Percentiles rank a stretch among this genome's conserved stretches.
phyloP scores from a whole-genome alignment of 1,139 yeast genomes.

The Nakaseomyces bracarensis region DNA sequence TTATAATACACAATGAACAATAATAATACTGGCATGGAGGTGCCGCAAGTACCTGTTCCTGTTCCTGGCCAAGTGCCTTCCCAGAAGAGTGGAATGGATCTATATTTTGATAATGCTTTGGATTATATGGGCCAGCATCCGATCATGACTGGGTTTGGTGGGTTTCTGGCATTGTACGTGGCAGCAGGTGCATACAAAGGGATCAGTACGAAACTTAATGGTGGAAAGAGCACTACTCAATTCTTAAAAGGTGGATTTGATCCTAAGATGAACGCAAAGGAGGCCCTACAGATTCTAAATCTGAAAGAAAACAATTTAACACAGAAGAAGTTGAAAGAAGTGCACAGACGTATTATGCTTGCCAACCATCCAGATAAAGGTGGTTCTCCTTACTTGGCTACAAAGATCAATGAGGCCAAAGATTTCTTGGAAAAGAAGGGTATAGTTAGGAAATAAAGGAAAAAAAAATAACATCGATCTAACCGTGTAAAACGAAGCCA shows the following conservation, averaged over 20 bases:
- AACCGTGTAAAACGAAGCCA: background rate
- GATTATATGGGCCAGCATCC: slow-evolving; percentile 73
- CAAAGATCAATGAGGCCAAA: slow-evolving; percentile 95
- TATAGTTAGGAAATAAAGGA: slow-evolving; percentile 17
- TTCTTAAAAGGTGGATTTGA: slow-evolving; percentile 79
- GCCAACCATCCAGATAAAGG: slow-evolving; percentile 98
- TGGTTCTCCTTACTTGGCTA: slow-evolving; percentile 90
- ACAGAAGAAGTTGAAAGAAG: slow-evolving; percentile 76
- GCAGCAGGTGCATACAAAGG: slow-evolving; percentile 64
- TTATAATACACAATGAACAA: slow-evolving; percentile 3
- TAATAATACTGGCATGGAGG: slow-evolving; percentile 32
- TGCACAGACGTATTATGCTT: slow-evolving; percentile 87
- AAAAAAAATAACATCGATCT: background rate
- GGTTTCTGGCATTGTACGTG: slow-evolving; percentile 53
- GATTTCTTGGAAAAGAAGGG: slow-evolving; percentile 77
- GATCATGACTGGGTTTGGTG: slow-evolving; percentile 62
- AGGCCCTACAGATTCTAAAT: slow-evolving; percentile 82
- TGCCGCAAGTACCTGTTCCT: slow-evolving; percentile 53
- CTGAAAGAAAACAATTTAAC: slow-evolving; percentile 71
- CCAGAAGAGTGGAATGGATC: slow-evolving; percentile 38
- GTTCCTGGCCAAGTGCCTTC: slow-evolving; percentile 32
- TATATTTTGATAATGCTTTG: slow-evolving; percentile 59
- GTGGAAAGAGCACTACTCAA: slow-evolving; percentile 36
- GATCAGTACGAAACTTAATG: slow-evolving; percentile 51
- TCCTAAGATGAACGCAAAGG: slow-evolving; percentile 78